phyloP scores from a whole-genome alignment of 495 filamentous ascomycete genomes.

The Aspergillus avenaceus region DNA sequence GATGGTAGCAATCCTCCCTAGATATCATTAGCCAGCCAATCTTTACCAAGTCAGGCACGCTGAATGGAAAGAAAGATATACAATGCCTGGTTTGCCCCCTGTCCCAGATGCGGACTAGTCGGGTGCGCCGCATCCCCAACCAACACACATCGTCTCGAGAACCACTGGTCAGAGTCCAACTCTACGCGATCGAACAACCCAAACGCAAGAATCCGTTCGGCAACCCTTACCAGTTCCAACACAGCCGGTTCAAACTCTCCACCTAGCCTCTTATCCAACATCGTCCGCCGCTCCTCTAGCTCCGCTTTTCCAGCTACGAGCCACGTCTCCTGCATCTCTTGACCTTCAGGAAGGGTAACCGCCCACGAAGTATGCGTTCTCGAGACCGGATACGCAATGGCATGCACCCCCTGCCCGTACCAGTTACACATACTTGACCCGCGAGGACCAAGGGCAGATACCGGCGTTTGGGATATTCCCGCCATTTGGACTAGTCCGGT shows the following conservation, averaged over 20 bases:
- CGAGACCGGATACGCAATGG: conserved; percentile 18
- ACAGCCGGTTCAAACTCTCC: conserved; percentile 13
- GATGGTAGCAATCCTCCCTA: conserved; percentile 8
- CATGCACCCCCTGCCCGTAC: conserved; percentile 17
- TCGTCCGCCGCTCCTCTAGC: neutral
- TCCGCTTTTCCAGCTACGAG: neutral
- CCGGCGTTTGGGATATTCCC: conserved; percentile 11
- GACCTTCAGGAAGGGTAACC: conserved; percentile 11
- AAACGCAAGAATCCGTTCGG: conserved; percentile 16
- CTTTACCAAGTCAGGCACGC: neutral
- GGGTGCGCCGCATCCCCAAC: conserved; percentile 26
- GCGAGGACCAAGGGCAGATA: too few relatives aligned
- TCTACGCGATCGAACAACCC: conserved; percentile 17
- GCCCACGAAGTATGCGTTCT: conserved; percentile 16
- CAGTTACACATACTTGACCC: conserved; percentile 16
- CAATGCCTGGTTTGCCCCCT: conserved; percentile 25
- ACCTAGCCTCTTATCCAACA: neutral
- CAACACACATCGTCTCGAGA: conserved; percentile 13
- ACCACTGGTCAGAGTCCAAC: conserved; percentile 16
- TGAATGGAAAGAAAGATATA: conserved; percentile 10
- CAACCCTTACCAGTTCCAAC: conserved; percentile 3
- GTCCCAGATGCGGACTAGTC: conserved; percentile 21
- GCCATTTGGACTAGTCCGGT: conserved; percentile 2
- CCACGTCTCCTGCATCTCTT: conserved; percentile 16
- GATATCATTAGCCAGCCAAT: neutral